These are phyloP conservation scores for Balansia obtecta DNA, from an alignment of 2,329 filamentous ascomycete genomes.

Conservation along the genomic window DNA sequence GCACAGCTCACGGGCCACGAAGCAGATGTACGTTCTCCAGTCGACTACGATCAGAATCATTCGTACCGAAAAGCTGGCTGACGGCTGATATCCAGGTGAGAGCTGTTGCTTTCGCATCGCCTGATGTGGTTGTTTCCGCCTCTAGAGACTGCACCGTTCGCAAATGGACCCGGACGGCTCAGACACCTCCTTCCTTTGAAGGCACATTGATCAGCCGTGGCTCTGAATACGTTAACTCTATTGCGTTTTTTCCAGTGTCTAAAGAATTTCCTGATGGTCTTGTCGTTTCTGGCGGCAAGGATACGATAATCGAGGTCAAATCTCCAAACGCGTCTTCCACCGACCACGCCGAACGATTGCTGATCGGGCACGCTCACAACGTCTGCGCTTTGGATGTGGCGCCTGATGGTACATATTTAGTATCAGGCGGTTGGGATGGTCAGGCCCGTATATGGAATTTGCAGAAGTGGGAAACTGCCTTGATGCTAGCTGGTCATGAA, in stretches of 20 bases:
- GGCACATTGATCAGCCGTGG: constrained; percentile 68
- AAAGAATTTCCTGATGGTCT: constrained; percentile 62
- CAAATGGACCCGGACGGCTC: constrained; percentile 61
- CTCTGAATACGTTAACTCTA: constrained; percentile 74
- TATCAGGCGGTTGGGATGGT: constrained; percentile 90
- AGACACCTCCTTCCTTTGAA: constrained; percentile 60
- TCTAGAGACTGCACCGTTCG: constrained; percentile 88
- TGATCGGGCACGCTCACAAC: constrained; percentile 79
- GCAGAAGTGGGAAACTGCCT: constrained; percentile 70
- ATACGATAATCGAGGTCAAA: constrained; percentile 85
- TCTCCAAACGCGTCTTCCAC: constrained; percentile 52
- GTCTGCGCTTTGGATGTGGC: constrained; percentile 78
- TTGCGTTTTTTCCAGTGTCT: constrained; percentile 64
- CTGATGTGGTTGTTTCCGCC: constrained; percentile 65
- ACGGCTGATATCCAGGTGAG: constrained; percentile 53
- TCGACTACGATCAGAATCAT: neutral
- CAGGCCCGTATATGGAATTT: constrained; percentile 78
- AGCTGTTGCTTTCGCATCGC: constrained; percentile 64
- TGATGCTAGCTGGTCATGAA: constrained; percentile 61
- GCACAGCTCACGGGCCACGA: constrained; percentile 81
- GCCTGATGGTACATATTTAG: constrained; percentile 57
- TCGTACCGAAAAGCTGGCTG: neutral
- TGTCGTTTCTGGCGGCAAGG: constrained; percentile 77
- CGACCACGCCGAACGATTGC: constrained; percentile 71
- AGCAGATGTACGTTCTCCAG: constrained; percentile 62